Evolutionary conservation across 1,139 yeast species (phyloP).

Genomic region (Saccharomycopsis hybrid): DNA sequence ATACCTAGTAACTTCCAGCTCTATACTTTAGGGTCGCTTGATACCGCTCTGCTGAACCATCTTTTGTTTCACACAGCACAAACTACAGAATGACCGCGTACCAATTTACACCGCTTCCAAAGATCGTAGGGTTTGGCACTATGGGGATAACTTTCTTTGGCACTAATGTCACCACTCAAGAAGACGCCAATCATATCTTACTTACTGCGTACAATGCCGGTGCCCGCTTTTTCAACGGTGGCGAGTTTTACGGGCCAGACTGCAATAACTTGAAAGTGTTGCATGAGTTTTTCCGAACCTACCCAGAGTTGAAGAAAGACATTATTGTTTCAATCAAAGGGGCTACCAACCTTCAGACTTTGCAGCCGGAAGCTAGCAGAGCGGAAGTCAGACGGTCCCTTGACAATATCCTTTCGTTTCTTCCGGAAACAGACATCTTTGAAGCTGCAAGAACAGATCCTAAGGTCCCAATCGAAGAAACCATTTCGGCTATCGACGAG

Average conservation of each 20-base stretch:
- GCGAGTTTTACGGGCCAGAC: constrained; percentile 74
- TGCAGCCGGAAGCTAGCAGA: constrained; percentile 44
- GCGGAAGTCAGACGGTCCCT: constrained; percentile 46
- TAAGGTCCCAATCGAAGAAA: constrained; percentile 41
- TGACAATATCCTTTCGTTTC: constrained; percentile 39
- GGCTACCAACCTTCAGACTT: constrained; percentile 33
- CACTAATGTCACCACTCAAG: constrained; percentile 37
- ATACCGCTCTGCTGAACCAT: too few relatives aligned
- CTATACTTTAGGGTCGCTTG: too few relatives aligned
- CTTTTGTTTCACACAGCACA: too few relatives aligned
- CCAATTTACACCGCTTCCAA: too few relatives aligned
- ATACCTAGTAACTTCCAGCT: too few relatives aligned
- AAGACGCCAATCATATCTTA: constrained; percentile 44
- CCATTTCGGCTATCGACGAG: constrained; percentile 44
- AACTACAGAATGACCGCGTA: too few relatives aligned
- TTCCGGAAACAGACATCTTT: constrained; percentile 47
- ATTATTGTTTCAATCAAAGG: constrained; percentile 68
- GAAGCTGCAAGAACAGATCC: constrained; percentile 66
- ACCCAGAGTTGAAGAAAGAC: constrained; percentile 47
- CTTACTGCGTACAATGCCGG: constrained; percentile 35
- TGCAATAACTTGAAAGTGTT: constrained; percentile 50
- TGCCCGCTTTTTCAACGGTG: constrained; percentile 59
- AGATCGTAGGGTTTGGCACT: constrained; percentile 51
- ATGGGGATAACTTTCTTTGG: constrained; percentile 59
- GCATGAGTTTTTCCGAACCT: constrained; percentile 47